phyloP scores from a whole-genome alignment of 805 yeast genomes.

The Priceomyces melissophilus region DNA sequence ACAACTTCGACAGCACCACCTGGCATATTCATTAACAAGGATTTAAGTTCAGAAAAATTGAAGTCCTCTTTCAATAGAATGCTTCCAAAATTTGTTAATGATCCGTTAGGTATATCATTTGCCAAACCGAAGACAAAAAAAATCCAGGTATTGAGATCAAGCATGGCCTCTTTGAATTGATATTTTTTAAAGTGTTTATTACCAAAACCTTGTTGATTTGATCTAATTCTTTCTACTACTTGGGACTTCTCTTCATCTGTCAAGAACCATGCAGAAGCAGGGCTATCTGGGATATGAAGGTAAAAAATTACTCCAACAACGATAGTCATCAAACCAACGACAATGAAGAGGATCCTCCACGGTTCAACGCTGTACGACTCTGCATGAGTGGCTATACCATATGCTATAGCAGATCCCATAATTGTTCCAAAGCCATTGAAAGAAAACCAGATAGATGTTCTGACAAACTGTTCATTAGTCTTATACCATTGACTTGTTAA shows the following conservation, averaged over 20 bases:
- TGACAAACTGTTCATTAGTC: conserved; percentile 29
- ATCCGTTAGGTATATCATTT: conserved; percentile 36
- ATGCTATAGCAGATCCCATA: conserved; percentile 48
- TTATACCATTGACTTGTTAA: conserved; percentile 34
- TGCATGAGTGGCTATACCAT: conserved; percentile 43
- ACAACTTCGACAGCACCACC: conserved; percentile 34
- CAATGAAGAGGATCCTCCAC: conserved; percentile 61
- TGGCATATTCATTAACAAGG: conserved; percentile 36
- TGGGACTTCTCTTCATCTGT: conserved; percentile 28
- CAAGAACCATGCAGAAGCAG: conserved; percentile 38
- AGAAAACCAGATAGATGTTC: conserved; percentile 36
- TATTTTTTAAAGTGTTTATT: conserved; percentile 32
- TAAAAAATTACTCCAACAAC: conserved; percentile 45
- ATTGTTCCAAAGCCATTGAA: conserved; percentile 32
- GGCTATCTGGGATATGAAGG: conserved; percentile 41
- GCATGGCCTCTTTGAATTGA: conserved; percentile 36
- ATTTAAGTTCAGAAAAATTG: conserved; percentile 15
- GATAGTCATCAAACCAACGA: conserved; percentile 58
- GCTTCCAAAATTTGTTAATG: conserved; percentile 33
- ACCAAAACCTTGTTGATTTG: conserved; percentile 43
- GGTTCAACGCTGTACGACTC: conserved; percentile 39
- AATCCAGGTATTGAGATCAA: conserved; percentile 34
- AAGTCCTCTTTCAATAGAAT: conserved; percentile 17
- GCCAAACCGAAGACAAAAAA: conserved; percentile 24
- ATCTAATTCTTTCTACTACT: conserved; percentile 29